Evolutionary conservation across 2,329 filamentous ascomycete species (phyloP).

Genomic region (Fusarium kyushuense): DNA sequence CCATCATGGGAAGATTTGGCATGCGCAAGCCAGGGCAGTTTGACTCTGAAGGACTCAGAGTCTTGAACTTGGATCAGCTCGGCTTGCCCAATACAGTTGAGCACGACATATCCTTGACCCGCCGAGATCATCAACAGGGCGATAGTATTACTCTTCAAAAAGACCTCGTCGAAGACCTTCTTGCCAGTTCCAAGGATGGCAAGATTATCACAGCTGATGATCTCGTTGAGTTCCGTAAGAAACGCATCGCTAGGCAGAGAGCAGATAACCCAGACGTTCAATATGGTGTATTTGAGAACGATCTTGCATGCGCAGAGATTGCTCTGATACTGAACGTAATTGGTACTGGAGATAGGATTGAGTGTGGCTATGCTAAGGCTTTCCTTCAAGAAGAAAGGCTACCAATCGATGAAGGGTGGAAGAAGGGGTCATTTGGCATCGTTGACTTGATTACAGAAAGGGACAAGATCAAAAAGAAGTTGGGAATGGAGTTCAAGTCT

Average conservation of each 20-base stretch:
- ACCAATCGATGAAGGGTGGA: constrained; percentile 39
- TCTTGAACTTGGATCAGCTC: constrained; percentile 42
- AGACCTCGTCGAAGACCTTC: constrained; percentile 37
- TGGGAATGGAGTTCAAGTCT: constrained; percentile 24
- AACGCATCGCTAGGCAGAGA: constrained; percentile 33
- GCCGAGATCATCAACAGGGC: constrained; percentile 39
- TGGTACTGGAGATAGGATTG: constrained; percentile 31
- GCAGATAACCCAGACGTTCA: constrained; percentile 32
- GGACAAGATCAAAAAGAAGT: constrained; percentile 26
- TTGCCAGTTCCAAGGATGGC: constrained; percentile 40
- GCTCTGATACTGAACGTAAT: constrained; percentile 39
- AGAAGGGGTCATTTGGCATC: constrained; percentile 27
- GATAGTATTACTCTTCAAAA: constrained; percentile 34
- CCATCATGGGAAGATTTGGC: constrained; percentile 33
- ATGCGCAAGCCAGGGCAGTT: constrained; percentile 41
- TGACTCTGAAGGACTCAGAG: constrained; percentile 31
- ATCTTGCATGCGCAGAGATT: constrained; percentile 41
- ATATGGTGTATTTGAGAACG: constrained; percentile 34
- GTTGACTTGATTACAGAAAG: constrained; percentile 18
- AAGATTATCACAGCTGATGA: constrained; percentile 37
- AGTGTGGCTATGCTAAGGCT: constrained; percentile 31
- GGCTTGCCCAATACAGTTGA: constrained; percentile 37
- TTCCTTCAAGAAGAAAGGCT: constrained; percentile 39
- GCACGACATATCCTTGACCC: constrained; percentile 44
- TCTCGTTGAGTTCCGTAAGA: constrained; percentile 38